phyloP scores from a whole-genome alignment of 1,284 basidiomycete genomes.

The Athelia psychrophila region DNA sequence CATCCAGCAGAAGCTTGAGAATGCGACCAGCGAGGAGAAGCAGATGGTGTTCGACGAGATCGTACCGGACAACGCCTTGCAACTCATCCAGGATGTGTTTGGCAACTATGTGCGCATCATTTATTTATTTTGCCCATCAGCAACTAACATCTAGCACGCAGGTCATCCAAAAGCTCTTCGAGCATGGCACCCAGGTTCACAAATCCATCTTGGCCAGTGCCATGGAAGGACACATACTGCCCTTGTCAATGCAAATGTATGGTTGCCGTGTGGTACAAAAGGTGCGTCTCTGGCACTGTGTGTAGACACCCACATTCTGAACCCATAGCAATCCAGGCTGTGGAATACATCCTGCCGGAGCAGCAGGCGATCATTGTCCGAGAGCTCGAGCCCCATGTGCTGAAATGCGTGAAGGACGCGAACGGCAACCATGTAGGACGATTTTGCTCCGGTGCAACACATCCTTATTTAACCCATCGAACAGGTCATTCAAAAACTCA shows the following conservation, averaged over 20 bases:
- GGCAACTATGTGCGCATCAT: slow-evolving; percentile 82
- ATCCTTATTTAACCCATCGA: no score
- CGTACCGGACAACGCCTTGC: slow-evolving; percentile 70
- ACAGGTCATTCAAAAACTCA: slow-evolving; percentile 82
- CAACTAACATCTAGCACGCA: slow-evolving; percentile 26
- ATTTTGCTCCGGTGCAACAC: no score
- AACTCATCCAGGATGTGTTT: slow-evolving; percentile 92
- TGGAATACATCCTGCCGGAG: slow-evolving; percentile 78
- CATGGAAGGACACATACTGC: slow-evolving; percentile 81
- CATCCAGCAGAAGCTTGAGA: slow-evolving; percentile 84
- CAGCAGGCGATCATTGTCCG: slow-evolving; percentile 75
- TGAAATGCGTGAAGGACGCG: slow-evolving; percentile 88
- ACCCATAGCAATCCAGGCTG: slow-evolving; percentile 54
- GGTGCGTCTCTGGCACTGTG: slow-evolving; percentile 35
- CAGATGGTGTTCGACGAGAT: slow-evolving; percentile 90
- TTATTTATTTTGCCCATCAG: slow-evolving; percentile 3
- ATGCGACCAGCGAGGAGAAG: slow-evolving; percentile 74
- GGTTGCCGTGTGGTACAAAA: slow-evolving; percentile 93
- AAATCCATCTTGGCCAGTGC: slow-evolving; percentile 68
- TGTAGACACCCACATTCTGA: no score
- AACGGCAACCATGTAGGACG: slow-evolving; percentile 96
- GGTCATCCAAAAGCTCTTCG: slow-evolving; percentile 96
- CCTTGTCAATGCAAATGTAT: slow-evolving; percentile 90
- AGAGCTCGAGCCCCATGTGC: slow-evolving; percentile 81
- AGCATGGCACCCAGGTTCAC: slow-evolving; percentile 81